Base-by-base conservation (phyloP, 768 basidiomycete genomes). In the Hygrophorus pudorinus region DNA sequence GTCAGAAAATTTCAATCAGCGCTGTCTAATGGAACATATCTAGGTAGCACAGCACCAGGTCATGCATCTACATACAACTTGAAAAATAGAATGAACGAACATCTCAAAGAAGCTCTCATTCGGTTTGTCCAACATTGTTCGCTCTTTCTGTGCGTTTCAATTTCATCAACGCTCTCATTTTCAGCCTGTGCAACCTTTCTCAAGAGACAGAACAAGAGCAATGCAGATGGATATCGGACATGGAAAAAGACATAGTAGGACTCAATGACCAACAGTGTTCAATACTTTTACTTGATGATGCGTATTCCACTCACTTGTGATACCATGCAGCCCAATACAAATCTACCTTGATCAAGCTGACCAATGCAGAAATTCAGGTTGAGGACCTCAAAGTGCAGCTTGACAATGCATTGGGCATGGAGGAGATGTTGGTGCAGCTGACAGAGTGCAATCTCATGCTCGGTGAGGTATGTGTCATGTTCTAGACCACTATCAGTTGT, bases 31-130 rank as follows among this genome's bases (percentile, higher is more conserved):
- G 32, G 28, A 29, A 5, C 2, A 13, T 16, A 29, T 48, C 39
- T 45, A 11, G 58, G 53, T 4, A 49, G 31, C 9, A 43, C 41
- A 21, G 59, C 53, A 11, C 56, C 53, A 4, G 62, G 50, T 1
- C 64, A 60, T 14, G 37, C 51, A 8, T 46, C 44, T 78, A 81
- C 60, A 72, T 85, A 13, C 94, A 97, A 57, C 78, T 99, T 1
- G 93, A 97, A 66, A 96, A 89, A 59, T 93, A 98, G 57, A 99
- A 98, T 50, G 90, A 91, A 56, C 67, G 96, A n/a, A n/a, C n/a
- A n/a, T 12, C 65, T 99, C 44, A 97, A 96, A 62, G 96, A 98
- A 56, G 96, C 96, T 10, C 70, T 98, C 8, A 72, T 94, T 44
- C 75, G 81, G 85, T 90, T 34, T 29, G 73, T 55, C 0, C 10